These are phyloP conservation scores for Anthracocystis setariae DNA, from an alignment of 1,284 basidiomycete species.

Conservation along the genomic window DNA sequence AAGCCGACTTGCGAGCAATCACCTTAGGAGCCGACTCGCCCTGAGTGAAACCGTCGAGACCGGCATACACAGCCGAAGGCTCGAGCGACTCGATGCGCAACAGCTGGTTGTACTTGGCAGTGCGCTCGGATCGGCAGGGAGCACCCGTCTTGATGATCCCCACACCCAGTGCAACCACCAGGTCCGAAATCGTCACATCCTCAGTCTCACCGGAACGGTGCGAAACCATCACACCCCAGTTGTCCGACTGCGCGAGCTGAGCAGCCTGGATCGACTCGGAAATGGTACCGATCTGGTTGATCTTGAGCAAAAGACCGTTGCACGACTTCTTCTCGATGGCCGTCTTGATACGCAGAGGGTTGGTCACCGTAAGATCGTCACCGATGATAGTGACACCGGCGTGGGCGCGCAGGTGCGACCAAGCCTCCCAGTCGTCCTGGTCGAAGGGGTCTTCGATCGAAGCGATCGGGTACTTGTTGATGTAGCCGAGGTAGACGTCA, in stretches of 20 bases:
- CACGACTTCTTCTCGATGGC: constrained; percentile 99
- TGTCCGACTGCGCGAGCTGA: constrained; percentile 93
- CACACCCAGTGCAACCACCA: constrained; percentile 89
- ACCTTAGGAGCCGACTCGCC: constrained; percentile 60
- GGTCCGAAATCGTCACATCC: constrained; percentile 85
- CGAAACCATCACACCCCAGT: constrained; percentile 99
- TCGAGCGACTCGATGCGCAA: constrained; percentile 65
- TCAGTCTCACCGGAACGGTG: constrained; percentile 90
- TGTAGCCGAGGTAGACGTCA: constrained; percentile 81
- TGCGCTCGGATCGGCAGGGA: constrained; percentile 88
- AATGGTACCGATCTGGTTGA: constrained; percentile 95
- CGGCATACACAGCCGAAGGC: constrained; percentile 60
- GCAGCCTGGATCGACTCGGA: constrained; percentile 98
- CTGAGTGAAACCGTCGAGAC: constrained; percentile 64
- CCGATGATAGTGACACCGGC: constrained; percentile 82
- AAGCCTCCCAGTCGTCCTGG: constrained; percentile 99
- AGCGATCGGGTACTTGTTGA: constrained; percentile 69
- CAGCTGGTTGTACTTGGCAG: constrained; percentile 74
- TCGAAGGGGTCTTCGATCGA: constrained; percentile 99
- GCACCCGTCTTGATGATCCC: constrained; percentile 99
- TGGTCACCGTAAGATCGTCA: constrained; percentile 98
- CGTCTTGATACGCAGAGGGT: constrained; percentile 96
- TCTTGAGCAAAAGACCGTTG: constrained; percentile 98
- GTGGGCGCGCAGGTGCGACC: constrained; percentile 82
- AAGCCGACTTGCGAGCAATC: constrained; percentile 54